A percentile compares a stretch with the other conserved stretches of the same genome.
phyloP scores from a whole-genome alignment of 1,284 basidiomycete genomes.

The Irpex rosettiformis region DNA sequence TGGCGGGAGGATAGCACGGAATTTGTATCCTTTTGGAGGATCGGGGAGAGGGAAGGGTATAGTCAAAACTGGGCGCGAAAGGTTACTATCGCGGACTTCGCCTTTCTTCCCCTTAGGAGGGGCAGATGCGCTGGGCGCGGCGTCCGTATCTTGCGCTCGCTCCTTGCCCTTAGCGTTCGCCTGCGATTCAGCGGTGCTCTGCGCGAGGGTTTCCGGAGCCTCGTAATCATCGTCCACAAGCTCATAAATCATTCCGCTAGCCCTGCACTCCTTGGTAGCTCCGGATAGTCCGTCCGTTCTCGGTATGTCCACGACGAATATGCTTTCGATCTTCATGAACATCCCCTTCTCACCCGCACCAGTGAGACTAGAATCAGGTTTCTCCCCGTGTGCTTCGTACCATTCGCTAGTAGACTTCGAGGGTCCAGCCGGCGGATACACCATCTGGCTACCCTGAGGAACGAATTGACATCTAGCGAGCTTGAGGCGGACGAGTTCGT shows the following conservation, averaged over 20 bases:
- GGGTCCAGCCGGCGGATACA: constrained; percentile 57
- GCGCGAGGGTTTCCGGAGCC: constrained; percentile 37
- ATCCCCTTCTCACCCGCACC: constrained; percentile 61
- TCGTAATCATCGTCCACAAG: constrained; percentile 70
- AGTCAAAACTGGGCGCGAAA: constrained; percentile 37
- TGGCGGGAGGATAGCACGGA: constrained; percentile 62
- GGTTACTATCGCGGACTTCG: constrained; percentile 28
- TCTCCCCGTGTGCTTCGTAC: constrained; percentile 19
- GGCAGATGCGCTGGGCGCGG: background rate
- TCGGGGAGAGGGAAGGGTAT: constrained; percentile 48
- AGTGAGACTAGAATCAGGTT: constrained; percentile 28
- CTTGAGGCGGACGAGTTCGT: constrained; percentile 81
- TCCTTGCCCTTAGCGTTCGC: constrained; percentile 24
- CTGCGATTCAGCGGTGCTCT: background rate
- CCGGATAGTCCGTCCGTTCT: constrained; percentile 34
- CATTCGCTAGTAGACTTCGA: constrained; percentile 38
- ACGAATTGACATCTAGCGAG: constrained; percentile 61
- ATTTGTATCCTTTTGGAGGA: constrained; percentile 62
- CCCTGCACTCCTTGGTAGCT: constrained; percentile 54
- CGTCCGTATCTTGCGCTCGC: constrained; percentile 7
- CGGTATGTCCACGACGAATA: constrained; percentile 54
- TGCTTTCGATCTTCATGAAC: constrained; percentile 61
- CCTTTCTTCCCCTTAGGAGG: constrained; percentile 24
- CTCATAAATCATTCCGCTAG: constrained; percentile 69
- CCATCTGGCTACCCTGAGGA: constrained; percentile 53